phyloP scores from a whole-genome alignment of 371 early-diverging fungal species.

The Mortierella sp. region DNA sequence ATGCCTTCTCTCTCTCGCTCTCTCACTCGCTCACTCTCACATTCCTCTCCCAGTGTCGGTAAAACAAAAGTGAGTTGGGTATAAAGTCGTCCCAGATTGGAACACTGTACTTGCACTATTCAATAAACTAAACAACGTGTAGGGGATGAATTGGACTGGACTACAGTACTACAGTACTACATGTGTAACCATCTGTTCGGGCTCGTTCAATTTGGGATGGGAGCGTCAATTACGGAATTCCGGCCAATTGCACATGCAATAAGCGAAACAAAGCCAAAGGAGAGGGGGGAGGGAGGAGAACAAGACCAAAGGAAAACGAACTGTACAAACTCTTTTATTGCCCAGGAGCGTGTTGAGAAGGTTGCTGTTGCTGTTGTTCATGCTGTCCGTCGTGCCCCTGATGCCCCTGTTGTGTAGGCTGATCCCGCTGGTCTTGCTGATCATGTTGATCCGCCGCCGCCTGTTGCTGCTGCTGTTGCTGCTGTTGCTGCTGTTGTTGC shows the following conservation, averaged over 20 bases:
- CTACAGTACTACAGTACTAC: too few relatives aligned
- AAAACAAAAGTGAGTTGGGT: too few relatives aligned
- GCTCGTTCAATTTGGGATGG: constrained; percentile 16
- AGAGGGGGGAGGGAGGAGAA: not conserved
- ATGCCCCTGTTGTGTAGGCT: not conserved
- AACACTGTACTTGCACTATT: too few relatives aligned
- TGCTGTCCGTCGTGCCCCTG: constrained; percentile 6
- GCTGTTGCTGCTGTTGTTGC: not conserved
- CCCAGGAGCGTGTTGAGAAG: constrained; percentile 4
- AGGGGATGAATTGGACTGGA: too few relatives aligned
- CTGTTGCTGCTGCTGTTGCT: not conserved
- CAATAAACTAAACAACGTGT: too few relatives aligned
- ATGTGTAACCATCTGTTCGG: constrained; percentile 3
- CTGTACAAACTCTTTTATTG: not conserved
- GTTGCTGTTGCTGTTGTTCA: constrained; percentile 9
- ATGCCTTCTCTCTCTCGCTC: too few relatives aligned
- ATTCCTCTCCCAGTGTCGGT: too few relatives aligned
- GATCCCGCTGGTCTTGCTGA: not conserved
- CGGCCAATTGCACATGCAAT: constrained; percentile 1
- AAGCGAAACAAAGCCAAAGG: not conserved
- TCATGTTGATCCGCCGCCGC: not conserved
- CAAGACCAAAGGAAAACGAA: too few relatives aligned
- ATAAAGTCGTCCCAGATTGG: too few relatives aligned
- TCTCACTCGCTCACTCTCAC: too few relatives aligned
- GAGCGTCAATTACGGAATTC: not conserved